Base-by-base conservation (phyloP, 371 early-diverging fungal species). In the Coelomomyces lativittatus region DNA sequence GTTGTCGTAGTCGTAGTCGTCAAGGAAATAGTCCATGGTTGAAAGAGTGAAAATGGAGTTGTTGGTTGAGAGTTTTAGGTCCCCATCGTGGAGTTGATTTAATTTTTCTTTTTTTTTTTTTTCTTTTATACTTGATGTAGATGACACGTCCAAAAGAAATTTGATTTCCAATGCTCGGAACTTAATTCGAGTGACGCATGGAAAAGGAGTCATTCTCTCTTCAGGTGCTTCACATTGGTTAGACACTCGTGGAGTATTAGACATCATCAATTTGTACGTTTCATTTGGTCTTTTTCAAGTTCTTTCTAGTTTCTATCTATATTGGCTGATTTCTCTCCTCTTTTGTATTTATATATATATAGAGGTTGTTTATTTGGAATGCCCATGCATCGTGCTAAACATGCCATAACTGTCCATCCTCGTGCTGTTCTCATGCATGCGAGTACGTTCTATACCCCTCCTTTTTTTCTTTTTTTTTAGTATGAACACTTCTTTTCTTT, bases 141-240 rank as follows among this genome's bases (percentile, higher is more conserved):
- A 82, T 54, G 46, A 66, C 3, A 61, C 44, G 2, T 77, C 77
- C 11, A 57, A 82, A 38, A 55, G 69, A 49, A 56, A 78, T 36
- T 63, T 85, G 27, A 81, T 87, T 25, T 63, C 70, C 30, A 88
- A 88, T 39, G 82, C 87, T 0, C 69, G 69, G 28, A 54, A 70
- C 33, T 55, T 92, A 44, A 67, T 92, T 35, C 72, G 88, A 28
- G 81, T 78, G 0, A 85, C 89, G 1, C 67, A 81, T 34, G 92
- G 91, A n/a, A 70, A 78, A 36, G 79, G 87, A 51, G 50, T 92
- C n/a, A 71, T 93, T n/a, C 58, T 90, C 46, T 66, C 83, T 5
- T 82, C 86, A 49, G 89, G 73, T 44, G 88, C 89, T 1, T 55
- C 63, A 50, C 60, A 60, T 44, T 83, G 82, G 15, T 64, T 91